Conservation (phyloP, 2,329 filamentous ascomycete genomes). For the Tolypocladium cylindrosporum region DNA sequence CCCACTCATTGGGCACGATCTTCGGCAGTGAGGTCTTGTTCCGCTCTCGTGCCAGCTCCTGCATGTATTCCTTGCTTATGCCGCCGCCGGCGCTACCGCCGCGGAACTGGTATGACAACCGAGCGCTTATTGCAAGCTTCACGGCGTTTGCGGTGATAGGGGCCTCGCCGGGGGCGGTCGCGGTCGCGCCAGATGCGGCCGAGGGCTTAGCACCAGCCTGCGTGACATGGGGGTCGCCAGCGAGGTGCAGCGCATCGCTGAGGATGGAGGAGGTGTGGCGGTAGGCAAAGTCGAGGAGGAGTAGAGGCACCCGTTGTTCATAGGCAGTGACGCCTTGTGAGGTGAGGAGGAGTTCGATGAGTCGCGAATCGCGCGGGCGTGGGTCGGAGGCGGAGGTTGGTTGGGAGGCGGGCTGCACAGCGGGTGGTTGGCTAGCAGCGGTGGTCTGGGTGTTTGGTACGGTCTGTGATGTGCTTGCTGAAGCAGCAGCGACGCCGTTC, state of each 20-base stretch:
- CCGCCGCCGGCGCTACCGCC: constrained; percentile 41
- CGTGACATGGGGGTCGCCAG: constrained; percentile 56
- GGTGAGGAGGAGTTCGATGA: constrained; percentile 70
- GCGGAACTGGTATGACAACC: constrained; percentile 60
- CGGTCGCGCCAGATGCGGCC: constrained; percentile 37
- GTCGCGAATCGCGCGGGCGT: constrained; percentile 67
- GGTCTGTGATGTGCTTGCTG: constrained; percentile 26
- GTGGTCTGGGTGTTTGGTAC: constrained; percentile 25
- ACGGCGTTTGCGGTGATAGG: constrained; percentile 57
- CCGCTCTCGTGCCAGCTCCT: constrained; percentile 61
- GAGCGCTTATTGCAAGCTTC: constrained; percentile 60
- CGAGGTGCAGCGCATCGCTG: constrained; percentile 59
- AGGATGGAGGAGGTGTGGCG: constrained; percentile 66
- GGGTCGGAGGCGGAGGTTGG: constrained; percentile 31
- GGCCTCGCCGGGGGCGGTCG: constrained; percentile 39
- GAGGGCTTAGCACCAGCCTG: constrained; percentile 44
- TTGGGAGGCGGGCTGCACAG: constrained; percentile 13
- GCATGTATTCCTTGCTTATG: constrained; percentile 64
- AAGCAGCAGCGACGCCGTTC: constrained; percentile 39
- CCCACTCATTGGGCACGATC: constrained; percentile 56
- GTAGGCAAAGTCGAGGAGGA: constrained; percentile 81
- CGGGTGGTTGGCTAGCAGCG: constrained; percentile 14
- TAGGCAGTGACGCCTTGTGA: constrained; percentile 71
- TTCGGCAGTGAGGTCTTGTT: constrained; percentile 58
- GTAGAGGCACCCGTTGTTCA: constrained; percentile 71